Evolutionary conservation across 345 rosid genomes (phyloP).

Genomic region (Dipteronia sinensis): DNA sequence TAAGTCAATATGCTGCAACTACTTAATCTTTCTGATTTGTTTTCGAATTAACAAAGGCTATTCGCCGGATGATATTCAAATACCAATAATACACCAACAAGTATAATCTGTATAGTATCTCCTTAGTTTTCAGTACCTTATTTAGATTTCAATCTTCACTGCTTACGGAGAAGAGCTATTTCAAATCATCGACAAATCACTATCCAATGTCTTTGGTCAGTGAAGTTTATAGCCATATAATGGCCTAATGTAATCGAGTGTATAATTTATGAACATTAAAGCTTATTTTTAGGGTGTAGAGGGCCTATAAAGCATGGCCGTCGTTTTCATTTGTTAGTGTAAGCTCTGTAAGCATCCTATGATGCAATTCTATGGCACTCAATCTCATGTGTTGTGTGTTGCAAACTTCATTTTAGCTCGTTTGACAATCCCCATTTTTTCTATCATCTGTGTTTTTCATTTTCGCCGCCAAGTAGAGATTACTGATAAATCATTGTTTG

Average conservation of each 20-base stretch:
- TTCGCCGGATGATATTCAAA: too few species aligned
- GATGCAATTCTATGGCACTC: not conserved
- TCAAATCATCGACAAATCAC: too few species aligned
- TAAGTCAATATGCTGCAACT: constrained; percentile 31
- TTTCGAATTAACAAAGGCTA: constrained; percentile 10
- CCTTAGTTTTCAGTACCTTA: too few species aligned
- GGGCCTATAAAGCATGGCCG: not conserved
- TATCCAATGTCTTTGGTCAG: constrained; percentile 74
- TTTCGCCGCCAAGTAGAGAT: not conserved
- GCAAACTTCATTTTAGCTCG: not conserved
- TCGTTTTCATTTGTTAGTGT: not conserved
- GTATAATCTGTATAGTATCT: too few species aligned
- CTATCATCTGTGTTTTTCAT: not conserved
- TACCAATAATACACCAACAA: too few species aligned
- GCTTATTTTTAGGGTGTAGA: too few species aligned
- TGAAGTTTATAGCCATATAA: constrained; percentile 29
- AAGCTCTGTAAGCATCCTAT: not conserved
- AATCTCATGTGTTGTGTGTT: not conserved
- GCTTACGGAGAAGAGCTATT: too few species aligned
- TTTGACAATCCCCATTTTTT: not conserved
- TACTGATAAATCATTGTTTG: too few species aligned
- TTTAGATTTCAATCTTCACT: too few species aligned
- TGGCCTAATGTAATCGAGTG: not conserved
- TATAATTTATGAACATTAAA: not conserved
- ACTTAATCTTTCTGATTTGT: not conserved